Evolutionary conservation across 1,284 basidiomycete genomes (phyloP), one percentile per base, ranked within the genome.

Genomic region (Athelia sp.): DNA sequence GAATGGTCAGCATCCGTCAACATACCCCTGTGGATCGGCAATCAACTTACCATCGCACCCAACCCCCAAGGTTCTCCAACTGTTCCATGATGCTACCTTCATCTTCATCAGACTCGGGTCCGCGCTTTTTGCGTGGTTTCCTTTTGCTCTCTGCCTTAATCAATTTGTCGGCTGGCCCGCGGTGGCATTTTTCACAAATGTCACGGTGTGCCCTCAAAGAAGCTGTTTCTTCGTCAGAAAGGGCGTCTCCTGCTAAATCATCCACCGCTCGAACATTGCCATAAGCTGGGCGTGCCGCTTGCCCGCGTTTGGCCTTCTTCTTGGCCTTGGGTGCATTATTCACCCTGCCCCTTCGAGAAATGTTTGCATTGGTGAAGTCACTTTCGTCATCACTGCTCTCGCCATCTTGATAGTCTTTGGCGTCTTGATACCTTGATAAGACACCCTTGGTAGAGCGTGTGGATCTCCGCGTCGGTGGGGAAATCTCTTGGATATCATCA

Each of bases 11-110:
- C 43, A 32, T 19, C n/a, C n/a, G n/a, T n/a, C n/a, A n/a, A n/a
- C n/a, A n/a, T n/a, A n/a, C n/a, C n/a, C n/a, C n/a, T n/a, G n/a
- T n/a, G n/a, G n/a, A n/a, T n/a, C n/a, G n/a, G n/a, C n/a, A n/a
- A 52, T 35, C n/a, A 29, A 38, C 78, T 50, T 62, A 89, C 87
- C 91, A 94, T 70, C 84, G 78, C 51, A 93, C 81, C 92, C 92
- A 95, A 22, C 92, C 92, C 19, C 88, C 87, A 38, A 89, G 68
- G 4, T 62, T 63, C n/a, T 62, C 66, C 4, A 82, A 66, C 43
- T 71, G 69, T 48, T 82, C 80, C 43, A 81, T 77, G 22, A 80
- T 77, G 21, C 79, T 76, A n/a, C 77, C 78, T 3, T 79, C 76
- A 21, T 75, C 73, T 49, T 75, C 71, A 48, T 78, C 70, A 50